phyloP scores from a whole-genome alignment of 2,329 filamentous ascomycete genomes.

The Ceratocystis alfenasii region DNA sequence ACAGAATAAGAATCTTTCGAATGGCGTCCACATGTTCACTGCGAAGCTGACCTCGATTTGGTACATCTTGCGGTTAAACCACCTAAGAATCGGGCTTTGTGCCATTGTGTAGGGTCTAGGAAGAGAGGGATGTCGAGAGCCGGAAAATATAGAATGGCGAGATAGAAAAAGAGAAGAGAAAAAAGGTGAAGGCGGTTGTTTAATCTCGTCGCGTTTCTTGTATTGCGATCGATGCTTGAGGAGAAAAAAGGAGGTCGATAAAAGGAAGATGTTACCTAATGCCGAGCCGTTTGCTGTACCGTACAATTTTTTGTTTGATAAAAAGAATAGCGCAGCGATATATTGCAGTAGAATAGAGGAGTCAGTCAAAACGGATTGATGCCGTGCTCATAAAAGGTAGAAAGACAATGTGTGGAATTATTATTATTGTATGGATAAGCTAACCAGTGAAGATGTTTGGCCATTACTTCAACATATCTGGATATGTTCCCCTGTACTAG shows the following conservation, averaged over 20 bases:
- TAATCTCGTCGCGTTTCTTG: background rate
- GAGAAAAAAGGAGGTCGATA: slow-evolving; percentile 1
- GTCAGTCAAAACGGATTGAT: background rate
- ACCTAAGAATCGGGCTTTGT: slow-evolving; percentile 31
- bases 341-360: background rate
- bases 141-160: too few species aligned
- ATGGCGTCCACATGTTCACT: slow-evolving; percentile 92
- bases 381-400: background rate
- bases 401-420: background rate
- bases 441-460: background rate
- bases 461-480: background rate
- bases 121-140: background rate
- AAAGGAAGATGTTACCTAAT: background rate
- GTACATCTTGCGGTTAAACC: slow-evolving; percentile 91
- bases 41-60: slow-evolving; percentile 96
- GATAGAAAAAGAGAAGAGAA: background rate
- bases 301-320: background rate
- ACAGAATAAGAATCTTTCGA: slow-evolving; percentile 97
- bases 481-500: background rate
- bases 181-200: background rate
- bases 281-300: background rate
- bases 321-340: too few species aligned
- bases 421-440: background rate
- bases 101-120: slow-evolving; percentile 14
- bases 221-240: background rate